Conservation (phyloP, 2,329 filamentous ascomycete species). For the Camillea tinctor region DNA sequence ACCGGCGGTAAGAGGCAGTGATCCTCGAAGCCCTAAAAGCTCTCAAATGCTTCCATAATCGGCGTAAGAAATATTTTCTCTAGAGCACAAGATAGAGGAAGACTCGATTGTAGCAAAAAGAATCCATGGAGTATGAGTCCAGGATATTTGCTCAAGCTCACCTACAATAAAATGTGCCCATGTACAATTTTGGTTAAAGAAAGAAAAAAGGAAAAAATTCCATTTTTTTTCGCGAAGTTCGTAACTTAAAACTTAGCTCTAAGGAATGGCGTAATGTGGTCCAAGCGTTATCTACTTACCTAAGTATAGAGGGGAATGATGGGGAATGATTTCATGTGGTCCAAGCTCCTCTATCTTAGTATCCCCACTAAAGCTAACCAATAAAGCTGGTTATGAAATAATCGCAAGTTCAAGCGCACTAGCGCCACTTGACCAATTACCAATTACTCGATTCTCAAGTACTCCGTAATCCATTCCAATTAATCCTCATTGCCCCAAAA, state of each 20-base stretch:
- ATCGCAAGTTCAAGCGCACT: slow-evolving; percentile 27
- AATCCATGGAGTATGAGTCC: slow-evolving; percentile 31
- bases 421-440: slow-evolving; percentile 16
- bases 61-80: slow-evolving; percentile 56
- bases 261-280: neutral
- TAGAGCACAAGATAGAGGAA: slow-evolving; percentile 73
- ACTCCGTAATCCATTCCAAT: too few relatives aligned
- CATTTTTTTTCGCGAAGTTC: too few relatives aligned
- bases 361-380: slow-evolving; percentile 14
- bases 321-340: neutral
- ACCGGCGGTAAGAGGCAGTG: slow-evolving; percentile 72
- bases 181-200: slow-evolving; percentile 62
- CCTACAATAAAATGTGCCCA: slow-evolving; percentile 72
- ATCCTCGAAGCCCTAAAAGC: slow-evolving; percentile 53
- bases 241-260: too few relatives aligned
- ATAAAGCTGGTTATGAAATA: slow-evolving; percentile 26
- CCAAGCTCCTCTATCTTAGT: neutral
- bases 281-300: too few relatives aligned
- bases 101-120: slow-evolving; percentile 56
- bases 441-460: neutral
- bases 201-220: slow-evolving; percentile 33
- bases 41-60: slow-evolving; percentile 72
- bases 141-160: slow-evolving; percentile 54
- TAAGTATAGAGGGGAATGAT: too few relatives aligned
- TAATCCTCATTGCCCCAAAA: too few relatives aligned